Conservation (phyloP, 805 yeast genomes). For the Citeromyces nyonsensis region DNA sequence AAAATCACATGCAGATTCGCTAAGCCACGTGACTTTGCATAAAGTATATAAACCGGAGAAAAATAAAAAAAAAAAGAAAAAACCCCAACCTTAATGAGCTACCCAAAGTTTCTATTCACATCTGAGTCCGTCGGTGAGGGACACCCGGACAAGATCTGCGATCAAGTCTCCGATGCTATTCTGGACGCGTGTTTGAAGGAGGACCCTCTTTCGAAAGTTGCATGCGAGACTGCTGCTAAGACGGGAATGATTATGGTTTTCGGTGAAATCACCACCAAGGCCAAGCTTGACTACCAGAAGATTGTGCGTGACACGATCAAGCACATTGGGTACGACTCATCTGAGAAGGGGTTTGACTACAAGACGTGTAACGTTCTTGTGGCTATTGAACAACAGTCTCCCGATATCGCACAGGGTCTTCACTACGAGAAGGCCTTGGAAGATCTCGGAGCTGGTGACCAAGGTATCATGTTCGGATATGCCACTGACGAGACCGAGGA, state of each 20-base stretch:
- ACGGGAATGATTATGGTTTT: constrained; percentile 99
- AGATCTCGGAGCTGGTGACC: constrained; percentile 99
- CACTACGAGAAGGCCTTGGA: constrained; percentile 92
- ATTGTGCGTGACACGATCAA: constrained; percentile 96
- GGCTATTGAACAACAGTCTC: constrained; percentile 98
- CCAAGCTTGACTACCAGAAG: constrained; percentile 90
- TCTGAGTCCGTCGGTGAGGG: constrained; percentile 92
- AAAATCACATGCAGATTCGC: neutral
- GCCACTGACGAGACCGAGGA: constrained; percentile 99
- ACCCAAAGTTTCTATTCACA: constrained; percentile 46
- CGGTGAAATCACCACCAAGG: constrained; percentile 98
- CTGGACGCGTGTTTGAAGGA: constrained; percentile 91
- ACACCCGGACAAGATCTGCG: constrained; percentile 94
- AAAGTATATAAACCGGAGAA: too few relatives aligned
- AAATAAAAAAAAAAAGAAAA: too few relatives aligned
- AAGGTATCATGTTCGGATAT: constrained; percentile 99
- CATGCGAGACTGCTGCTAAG: constrained; percentile 98
- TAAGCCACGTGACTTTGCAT: constrained; percentile 1
- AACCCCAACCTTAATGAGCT: neutral
- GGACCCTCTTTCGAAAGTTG: constrained; percentile 97
- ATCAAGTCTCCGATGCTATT: constrained; percentile 97
- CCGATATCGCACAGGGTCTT: constrained; percentile 98
- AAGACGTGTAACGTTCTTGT: constrained; percentile 98
- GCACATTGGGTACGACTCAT: constrained; percentile 94
- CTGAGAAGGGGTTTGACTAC: constrained; percentile 96